phyloP scores from a whole-genome alignment of 78 protist species.

The Tieghemostelium lacteum region DNA sequence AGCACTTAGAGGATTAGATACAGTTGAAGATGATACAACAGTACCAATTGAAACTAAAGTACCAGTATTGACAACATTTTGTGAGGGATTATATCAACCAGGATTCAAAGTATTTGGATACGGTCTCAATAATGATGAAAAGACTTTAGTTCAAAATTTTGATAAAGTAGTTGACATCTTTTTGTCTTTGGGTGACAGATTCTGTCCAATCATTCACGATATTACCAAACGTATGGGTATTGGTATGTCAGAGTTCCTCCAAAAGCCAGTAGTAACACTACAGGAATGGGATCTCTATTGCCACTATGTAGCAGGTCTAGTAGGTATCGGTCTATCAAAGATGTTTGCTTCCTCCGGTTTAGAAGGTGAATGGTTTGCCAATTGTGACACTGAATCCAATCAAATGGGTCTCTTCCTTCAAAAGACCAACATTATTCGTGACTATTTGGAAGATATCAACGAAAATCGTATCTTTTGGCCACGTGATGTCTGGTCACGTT shows the following conservation, averaged over 20 bases:
- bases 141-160: constrained; percentile 81
- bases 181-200: constrained; percentile 43
- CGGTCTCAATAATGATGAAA: constrained; percentile 85
- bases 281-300: constrained; percentile 94
- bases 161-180: constrained; percentile 68
- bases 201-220: constrained; percentile 89
- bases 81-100: constrained; percentile 45
- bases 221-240: constrained; percentile 91
- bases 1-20: constrained; percentile 97
- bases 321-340: constrained; percentile 94
- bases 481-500: constrained; percentile 82
- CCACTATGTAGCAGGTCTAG: constrained; percentile 98
- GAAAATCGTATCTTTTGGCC: constrained; percentile 97
- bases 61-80: constrained; percentile 55
- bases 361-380: constrained; percentile 82
- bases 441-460: constrained; percentile 92
- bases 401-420: constrained; percentile 97
- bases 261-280: constrained; percentile 64
- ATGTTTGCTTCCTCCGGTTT: constrained; percentile 89
- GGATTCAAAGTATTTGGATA: constrained; percentile 75
- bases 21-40: constrained; percentile 96
- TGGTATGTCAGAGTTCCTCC: constrained; percentile 91
- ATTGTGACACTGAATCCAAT: constrained; percentile 79
- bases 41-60: constrained; percentile 59
- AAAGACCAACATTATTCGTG: constrained; percentile 96